Evolutionary conservation across 805 yeast species (phyloP), one percentile per base, ranked within the genome.

Genomic region (Ogataea angusta): DNA sequence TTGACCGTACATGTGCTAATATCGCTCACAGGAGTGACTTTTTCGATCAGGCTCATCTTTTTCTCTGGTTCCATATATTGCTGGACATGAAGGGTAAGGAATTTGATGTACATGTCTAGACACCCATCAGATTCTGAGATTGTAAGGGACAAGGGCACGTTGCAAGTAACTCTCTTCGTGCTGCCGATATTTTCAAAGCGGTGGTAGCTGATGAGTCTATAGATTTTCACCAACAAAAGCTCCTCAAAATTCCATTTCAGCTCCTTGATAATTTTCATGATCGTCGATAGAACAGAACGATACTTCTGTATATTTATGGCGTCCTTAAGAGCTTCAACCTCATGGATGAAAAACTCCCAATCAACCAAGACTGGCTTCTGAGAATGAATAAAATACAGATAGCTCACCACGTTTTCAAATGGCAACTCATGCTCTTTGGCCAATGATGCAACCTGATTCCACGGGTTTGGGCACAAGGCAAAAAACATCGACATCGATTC

Each of bases 11-110:
- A 54, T 3, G 60, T 56, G 26, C 48, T 43, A 9, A 61, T 47
- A 16, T 57, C 53, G 13, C 64, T 59, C 10, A 64, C 52, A 1
- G 69, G 69, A 8, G 57, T 60, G 15, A 65, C 43, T 30, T 62
- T 62, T 23, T 64, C 68, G 14, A 64, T 38, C 22, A 63, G 30
- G 22, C 54, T 51, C 25, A 38, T 17, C 39, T 46, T 34, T 19
- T 47, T 45, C 4, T 38, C 31, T 15, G 47, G 34, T n/a, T 47
- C 44, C 48, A 48, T 29, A 37, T 40, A 55, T 8, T 42, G 42
- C 4, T 43, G 40, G 2, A 54, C 51, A 35, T 54, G 62, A 1
- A 54, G 42, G 3, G 44, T 46, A 28, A 64, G 38, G 10, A 63
- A 32, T 40, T 57, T 62, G 34, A 64, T 52, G 39, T 63, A 64